Base-by-base conservation (phyloP, 148 eudicot species). In the Cornus kousa region DNA sequence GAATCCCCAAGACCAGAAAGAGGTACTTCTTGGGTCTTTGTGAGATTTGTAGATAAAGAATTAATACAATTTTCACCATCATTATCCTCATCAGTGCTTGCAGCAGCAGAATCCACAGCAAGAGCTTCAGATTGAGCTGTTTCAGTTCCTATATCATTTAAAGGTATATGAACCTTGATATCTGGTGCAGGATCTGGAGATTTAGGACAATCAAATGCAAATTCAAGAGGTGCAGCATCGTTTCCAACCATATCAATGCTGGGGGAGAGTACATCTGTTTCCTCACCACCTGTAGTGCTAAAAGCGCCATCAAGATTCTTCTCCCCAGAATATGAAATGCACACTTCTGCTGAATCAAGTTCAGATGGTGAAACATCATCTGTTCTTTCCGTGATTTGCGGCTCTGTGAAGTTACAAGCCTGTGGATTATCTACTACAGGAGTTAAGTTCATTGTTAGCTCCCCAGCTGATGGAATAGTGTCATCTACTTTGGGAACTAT, bases 71-170 rank as follows among this genome's bases (percentile, higher is more conserved):
- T 69, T 71, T 75, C 81, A 80, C 66, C 77, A 50, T 79, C 60
- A 60, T 50, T 60, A 78, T 60, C 67, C 77, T 60, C 67, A 71
- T 68, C 78, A 69, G 78, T 22, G 73, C 39, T 31, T 19, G 76
- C 23, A 75, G 68, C 79, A 80, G 77, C 69, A 72, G 78, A 69
- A 80, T 66, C 73, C 73, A 78, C 74, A 75, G n/a, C 74, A 68
- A 76, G 50, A 14, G 62, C 76, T 53, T 77, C 79, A 69, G 77
- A 74, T 69, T 39, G 57, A 74, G 67, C 82, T 48, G 70, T 78
- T 71, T 80, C 81, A 78, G 79, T 57, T 73, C 14, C 76, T 70
- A 10, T 48, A 40, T 82, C 82, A 87, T 76, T 77, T 64, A 79
- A 79, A 71, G 16, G 67, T 37, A 40, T 75, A 39, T 57, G 74